Conservation (phyloP, 2,329 filamentous ascomycete species). For the Truncatella angustata region DNA sequence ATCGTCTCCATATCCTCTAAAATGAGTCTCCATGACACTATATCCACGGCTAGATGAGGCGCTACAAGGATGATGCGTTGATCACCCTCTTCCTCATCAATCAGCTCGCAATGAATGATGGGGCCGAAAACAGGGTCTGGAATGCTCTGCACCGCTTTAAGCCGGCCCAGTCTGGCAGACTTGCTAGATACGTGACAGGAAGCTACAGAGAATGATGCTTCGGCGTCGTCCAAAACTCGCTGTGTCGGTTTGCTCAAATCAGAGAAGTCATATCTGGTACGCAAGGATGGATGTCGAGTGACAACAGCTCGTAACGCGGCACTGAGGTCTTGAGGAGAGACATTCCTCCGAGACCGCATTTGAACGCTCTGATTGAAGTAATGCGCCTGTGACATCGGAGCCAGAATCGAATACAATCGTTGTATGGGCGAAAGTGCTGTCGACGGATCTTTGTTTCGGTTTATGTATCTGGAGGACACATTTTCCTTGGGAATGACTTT, state of each 20-base stretch:
- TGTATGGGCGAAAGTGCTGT: background rate
- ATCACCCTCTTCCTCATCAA: background rate
- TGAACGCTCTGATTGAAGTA: background rate
- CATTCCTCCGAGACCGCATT: background rate
- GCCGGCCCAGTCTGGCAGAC: background rate
- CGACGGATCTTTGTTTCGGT: background rate
- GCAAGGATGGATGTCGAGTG: background rate
- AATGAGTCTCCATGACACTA: background rate
- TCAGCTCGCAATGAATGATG: background rate
- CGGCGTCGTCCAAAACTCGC: background rate
- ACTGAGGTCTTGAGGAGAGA: background rate
- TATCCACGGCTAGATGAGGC: background rate
- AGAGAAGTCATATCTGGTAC: background rate
- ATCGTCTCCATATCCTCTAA: background rate
- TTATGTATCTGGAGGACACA: background rate
- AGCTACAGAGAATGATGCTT: background rate
- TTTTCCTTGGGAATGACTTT: background rate
- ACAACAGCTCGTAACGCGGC: background rate
- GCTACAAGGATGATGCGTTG: background rate
- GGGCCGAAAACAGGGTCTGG: background rate
- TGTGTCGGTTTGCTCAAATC: background rate
- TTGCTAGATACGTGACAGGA: background rate
- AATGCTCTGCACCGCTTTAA: background rate
- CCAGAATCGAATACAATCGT: background rate
- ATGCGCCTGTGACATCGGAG: background rate